These are phyloP conservation scores for Knoxdaviesia capensis DNA, from an alignment of 2,329 filamentous ascomycete genomes.

Conservation along the genomic window DNA sequence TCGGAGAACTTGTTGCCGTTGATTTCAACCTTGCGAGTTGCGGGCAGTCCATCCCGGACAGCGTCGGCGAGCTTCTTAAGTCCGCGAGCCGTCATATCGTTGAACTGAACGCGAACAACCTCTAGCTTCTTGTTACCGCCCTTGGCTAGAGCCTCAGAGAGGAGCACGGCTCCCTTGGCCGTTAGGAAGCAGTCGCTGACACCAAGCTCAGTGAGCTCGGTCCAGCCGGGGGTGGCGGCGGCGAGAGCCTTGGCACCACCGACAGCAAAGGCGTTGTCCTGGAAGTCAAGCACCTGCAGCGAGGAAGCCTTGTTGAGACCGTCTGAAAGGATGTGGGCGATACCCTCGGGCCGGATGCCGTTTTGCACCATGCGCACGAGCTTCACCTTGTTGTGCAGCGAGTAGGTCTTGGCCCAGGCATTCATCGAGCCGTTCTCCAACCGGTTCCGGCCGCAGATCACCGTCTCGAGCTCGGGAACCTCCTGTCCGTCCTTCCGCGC, in stretches of 20 bases:
- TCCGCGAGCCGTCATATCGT: conserved; percentile 69
- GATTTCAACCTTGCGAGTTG: conserved; percentile 68
- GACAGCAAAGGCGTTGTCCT: conserved; percentile 92
- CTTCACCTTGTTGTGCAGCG: conserved; percentile 63
- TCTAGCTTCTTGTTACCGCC: conserved; percentile 66
- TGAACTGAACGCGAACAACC: conserved; percentile 72
- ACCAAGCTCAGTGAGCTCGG: conserved; percentile 59
- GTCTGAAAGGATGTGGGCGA: conserved; percentile 57
- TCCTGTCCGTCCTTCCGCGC: conserved; percentile 51
- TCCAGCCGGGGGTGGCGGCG: conserved; percentile 55
- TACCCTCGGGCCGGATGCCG: conserved; percentile 86
- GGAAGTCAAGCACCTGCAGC: conserved; percentile 66
- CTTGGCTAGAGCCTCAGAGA: conserved; percentile 52
- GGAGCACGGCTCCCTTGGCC: conserved; percentile 51
- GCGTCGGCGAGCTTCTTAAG: conserved; percentile 53
- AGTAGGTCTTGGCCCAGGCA: conserved; percentile 78
- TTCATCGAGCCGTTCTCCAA: conserved; percentile 93
- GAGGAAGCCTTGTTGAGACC: conserved; percentile 52
- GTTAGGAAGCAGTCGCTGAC: conserved; percentile 76
- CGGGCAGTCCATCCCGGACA: conserved; percentile 47
- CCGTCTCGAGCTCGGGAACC: conserved; percentile 77
- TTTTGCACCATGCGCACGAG: conserved; percentile 97
- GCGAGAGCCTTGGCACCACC: conserved; percentile 62
- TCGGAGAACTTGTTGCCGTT: conserved; percentile 93
- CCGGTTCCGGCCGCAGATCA: conserved; percentile 89